Base-by-base conservation (phyloP, 352 stramenopile genomes). In the Phytophthora palmivora region DNA sequence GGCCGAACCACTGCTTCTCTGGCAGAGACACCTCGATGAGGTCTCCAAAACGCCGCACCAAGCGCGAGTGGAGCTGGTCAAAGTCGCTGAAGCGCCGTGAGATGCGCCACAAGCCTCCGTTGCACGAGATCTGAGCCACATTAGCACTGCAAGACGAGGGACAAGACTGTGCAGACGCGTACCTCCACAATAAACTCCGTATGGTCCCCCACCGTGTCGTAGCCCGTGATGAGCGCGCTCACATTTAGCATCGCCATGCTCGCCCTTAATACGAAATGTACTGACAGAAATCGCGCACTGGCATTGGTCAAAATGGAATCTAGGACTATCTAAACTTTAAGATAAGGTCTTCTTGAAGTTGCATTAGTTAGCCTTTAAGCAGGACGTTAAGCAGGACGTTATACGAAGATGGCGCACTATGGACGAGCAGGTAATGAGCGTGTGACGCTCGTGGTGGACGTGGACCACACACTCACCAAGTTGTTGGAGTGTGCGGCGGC, bases 1-100 rank as follows among this genome's bases (percentile, higher is more conserved):
- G 74, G 15, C 86, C 86, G 67, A 95, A 95, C 86, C 86, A 95
- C 74, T 95, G 86, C 70, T 95, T 95, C 55, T 95, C 86, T 0
- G 86, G 86, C 62, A 95, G 59, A 33, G 71, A 62, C 8, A 58
- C 79, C 21, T 91, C 80, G 26, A 95, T 86, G 50, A 90, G 79
- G 58, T 89, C 79, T 12, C 82, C 84, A 45, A 93, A 93, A 48
- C 69, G 72, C 47, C 82, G 82, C 58, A 82, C 58, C n/a, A 95
- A 77, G 12, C 79, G 80, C 67, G 78, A 78, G 50, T 95, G 86
- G 16, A 95, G 82, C 70, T 95, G 86, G 50, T 95, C 86, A 70
- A 95, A 95, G 77, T 95, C 86, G 56, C 86, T 95, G 58, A 93
- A 95, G 44, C 86, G 86, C 26, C 86, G 78, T 16, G 82, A 93